Conservation (phyloP, 148 eudicot species). For the Vaccinium corymbosum region DNA sequence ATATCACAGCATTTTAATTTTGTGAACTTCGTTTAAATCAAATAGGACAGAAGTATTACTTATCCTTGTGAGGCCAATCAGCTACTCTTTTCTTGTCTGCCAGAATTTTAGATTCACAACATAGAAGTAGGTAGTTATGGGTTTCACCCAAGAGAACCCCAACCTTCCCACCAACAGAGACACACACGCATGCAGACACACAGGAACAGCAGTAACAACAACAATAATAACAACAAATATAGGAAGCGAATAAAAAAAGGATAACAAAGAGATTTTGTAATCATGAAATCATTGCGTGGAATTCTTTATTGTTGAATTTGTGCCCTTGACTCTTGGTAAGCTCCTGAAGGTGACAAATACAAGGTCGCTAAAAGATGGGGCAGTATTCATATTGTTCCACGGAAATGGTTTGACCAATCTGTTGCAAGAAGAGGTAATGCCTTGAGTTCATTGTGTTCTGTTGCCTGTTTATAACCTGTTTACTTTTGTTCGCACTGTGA, state of each 20-base stretch:
- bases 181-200: neutral
- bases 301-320: neutral
- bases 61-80: neutral
- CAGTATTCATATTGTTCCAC: constrained; percentile 54
- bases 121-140: neutral
- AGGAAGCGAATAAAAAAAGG: neutral
- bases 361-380: constrained; percentile 95
- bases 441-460: neutral
- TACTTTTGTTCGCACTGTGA: constrained; percentile 1
- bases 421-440: constrained; percentile 75
- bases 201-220: neutral
- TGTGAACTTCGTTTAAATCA: neutral
- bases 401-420: constrained; percentile 92
- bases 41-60: neutral
- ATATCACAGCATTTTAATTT: neutral
- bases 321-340: constrained; percentile 70
- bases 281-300: neutral
- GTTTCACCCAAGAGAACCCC: neutral
- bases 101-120: neutral
- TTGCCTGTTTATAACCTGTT: neutral
- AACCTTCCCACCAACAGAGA: neutral
- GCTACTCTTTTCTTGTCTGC: neutral
- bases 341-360: constrained; percentile 96
- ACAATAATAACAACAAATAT: neutral
- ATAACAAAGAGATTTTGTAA: neutral